Base-by-base conservation (phyloP, 108 stramenopile genomes). In the Fistulifera pelliculosa region DNA sequence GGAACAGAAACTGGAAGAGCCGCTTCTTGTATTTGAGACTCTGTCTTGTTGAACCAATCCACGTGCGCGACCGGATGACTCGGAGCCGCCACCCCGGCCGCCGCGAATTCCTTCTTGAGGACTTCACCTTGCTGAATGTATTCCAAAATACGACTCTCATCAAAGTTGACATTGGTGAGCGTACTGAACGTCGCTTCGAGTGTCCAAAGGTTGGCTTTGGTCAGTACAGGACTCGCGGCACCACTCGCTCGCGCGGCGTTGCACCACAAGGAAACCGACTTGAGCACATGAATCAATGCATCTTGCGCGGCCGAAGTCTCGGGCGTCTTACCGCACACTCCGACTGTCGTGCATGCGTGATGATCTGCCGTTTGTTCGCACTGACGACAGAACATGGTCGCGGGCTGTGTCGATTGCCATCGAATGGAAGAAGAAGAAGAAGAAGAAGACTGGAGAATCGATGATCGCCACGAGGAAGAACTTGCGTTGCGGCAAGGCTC, bases 131-230 rank as follows among this genome's bases (percentile, higher is more conserved):
- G 68, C 11, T 52, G 66, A 47, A 81, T 72, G 62, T 72, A 85
- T 41, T 80, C 79, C 15, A 60, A 64, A 70, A 83, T 85, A 2
- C 79, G 64, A 15, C 65, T 73, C 38, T 77, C 75, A 42, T 62
- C 60, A 65, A 90, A 90, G 66, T 90, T 90, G 52, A 90, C 88
- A 70, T 90, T 90, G 43, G 88, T 90, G 41, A 90, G 52, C 1
- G 88, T 90, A 16, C 79, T 71, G 68, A 83, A 83, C 10, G 74
- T 64, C 17, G 75, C 63, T 42, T 65, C 35, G n/a, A 86, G 58
- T 0, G 84, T 82, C 85, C 78, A 82, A n/a, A 64, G 43, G 47
- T 82, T 82, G 31, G 68, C 79, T 18, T 62, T 65, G 40, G 70
- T 41, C 66, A 82, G 52, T 2, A 38, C 26, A 26, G 69, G 56